Base-by-base conservation (phyloP, 2,329 filamentous ascomycete species). In the Ascochyta koolunga region DNA sequence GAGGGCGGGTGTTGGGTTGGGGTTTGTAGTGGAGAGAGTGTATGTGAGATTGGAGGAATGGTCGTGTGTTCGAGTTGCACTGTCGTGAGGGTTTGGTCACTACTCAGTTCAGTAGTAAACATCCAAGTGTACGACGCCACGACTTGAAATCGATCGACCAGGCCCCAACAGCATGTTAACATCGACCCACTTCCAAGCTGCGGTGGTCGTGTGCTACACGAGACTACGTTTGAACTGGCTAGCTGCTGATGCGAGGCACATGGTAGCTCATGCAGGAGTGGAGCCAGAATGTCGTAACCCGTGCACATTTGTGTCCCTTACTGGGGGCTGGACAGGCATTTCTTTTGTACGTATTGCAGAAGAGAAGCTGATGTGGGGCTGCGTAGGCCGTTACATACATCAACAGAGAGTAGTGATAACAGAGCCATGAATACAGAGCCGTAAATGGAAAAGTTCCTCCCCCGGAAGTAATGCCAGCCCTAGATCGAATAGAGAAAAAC, bases 341-440 rank as follows among this genome's bases (percentile, higher is more conserved):
- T 52, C n/a, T n/a, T n/a, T n/a, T n/a, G n/a, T n/a, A n/a, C n/a
- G 29, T 25, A 41, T 21, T 13, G 22, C 19, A 27, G 21, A 33
- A 25, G 41, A 60, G 44, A 31, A 29, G 35, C 40, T 16, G 19
- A 36, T 25, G 10, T 27, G 22, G 33, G 53, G 37, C 53, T 58
- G 59, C 50, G 51, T 57, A 61, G 58, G 54, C 59, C 58, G 62
- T 68, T 60, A 64, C 56, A 65, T 60, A 64, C 56, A 65, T 62
- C 32, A 59, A 63, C 50, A 61, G 31, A 31, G 31, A 51, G 31
- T 46, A 56, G 54, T 38, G 48, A 42, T 31, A 19, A 45, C 19
- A 19, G 16, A 22, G 50, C 19, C 18, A n/a, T 37, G n/a, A 8
- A 16, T 15, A 18, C 19, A 19, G 16, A 22, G 50, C 19, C 18